phyloP scores from a whole-genome alignment of 116 monocot species.

The Dioscorea cayenensis region DNA sequence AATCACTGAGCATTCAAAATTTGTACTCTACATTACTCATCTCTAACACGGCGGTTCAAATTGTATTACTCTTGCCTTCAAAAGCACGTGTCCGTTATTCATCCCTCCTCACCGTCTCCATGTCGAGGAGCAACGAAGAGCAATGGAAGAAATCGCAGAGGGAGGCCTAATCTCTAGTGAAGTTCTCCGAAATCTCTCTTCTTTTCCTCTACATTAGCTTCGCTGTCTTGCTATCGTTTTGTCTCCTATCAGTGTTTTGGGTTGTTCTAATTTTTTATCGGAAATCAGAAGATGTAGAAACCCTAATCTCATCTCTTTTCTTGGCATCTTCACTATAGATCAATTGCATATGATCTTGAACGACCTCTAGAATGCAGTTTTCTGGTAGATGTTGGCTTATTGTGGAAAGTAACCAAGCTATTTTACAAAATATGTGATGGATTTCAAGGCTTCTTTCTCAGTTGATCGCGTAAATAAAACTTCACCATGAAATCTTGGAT shows the following conservation, averaged over 20 bases:
- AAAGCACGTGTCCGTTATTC: background rate
- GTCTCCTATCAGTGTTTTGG: too few relatives aligned
- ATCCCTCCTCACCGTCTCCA: background rate
- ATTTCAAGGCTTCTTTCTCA: too few relatives aligned
- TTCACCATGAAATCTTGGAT: too few relatives aligned
- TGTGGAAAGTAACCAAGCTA: too few relatives aligned
- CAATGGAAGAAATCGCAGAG: constrained; percentile 48
- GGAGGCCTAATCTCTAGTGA: constrained; percentile 52
- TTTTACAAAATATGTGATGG: too few relatives aligned
- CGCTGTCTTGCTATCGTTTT: background rate
- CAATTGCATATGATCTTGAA: background rate
- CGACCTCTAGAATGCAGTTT: background rate
- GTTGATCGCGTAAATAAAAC: too few relatives aligned
- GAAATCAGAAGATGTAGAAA: background rate
- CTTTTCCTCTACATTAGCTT: background rate
- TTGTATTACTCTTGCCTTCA: background rate
- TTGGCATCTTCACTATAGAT: background rate
- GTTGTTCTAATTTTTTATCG: background rate
- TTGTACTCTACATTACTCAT: too few relatives aligned
- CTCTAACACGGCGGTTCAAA: background rate
- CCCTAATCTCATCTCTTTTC: background rate
- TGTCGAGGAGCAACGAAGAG: background rate
- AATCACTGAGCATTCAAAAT: too few relatives aligned
- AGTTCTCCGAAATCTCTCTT: background rate
- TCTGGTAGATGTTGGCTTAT: background rate